Conservation (phyloP, 345 rosid species). For the Passiflora organensis region DNA sequence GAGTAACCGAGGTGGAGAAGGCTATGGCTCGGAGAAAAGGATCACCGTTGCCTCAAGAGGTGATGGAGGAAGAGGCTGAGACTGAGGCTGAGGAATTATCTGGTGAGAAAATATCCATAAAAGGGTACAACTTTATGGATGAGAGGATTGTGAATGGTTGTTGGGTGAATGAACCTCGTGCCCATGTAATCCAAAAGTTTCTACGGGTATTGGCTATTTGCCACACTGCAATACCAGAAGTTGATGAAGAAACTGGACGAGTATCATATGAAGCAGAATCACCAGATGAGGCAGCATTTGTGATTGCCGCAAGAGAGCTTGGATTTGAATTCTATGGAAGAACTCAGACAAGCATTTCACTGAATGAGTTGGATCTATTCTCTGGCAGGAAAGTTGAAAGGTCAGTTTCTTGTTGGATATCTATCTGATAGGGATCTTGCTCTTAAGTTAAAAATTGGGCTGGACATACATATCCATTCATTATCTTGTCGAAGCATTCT, state of each 20-base stretch:
- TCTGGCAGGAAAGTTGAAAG: background rate
- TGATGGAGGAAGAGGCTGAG: background rate
- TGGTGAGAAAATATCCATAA: background rate
- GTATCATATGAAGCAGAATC: background rate
- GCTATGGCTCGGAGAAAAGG: background rate
- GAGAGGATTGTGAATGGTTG: background rate
- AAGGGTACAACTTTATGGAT: background rate
- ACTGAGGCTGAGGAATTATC: background rate
- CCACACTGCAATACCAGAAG: too few species aligned
- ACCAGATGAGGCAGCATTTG: constrained; percentile 5
- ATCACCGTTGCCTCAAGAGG: background rate
- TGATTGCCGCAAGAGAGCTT: background rate
- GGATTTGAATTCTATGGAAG: background rate
- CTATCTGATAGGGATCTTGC: background rate
- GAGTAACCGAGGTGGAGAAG: background rate
- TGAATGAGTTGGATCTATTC: background rate
- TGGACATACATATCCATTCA: too few species aligned
- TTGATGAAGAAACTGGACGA: background rate
- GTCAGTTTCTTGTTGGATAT: background rate
- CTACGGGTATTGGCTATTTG: background rate
- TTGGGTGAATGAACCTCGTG: background rate
- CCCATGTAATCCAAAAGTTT: background rate
- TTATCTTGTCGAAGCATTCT: too few species aligned
- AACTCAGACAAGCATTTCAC: background rate
- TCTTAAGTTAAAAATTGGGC: background rate